These are phyloP conservation scores for barley (Hordeum vulgare) DNA, from an alignment of 176 grass and related monocot genomes.

Conservation along the genomic window DNA sequence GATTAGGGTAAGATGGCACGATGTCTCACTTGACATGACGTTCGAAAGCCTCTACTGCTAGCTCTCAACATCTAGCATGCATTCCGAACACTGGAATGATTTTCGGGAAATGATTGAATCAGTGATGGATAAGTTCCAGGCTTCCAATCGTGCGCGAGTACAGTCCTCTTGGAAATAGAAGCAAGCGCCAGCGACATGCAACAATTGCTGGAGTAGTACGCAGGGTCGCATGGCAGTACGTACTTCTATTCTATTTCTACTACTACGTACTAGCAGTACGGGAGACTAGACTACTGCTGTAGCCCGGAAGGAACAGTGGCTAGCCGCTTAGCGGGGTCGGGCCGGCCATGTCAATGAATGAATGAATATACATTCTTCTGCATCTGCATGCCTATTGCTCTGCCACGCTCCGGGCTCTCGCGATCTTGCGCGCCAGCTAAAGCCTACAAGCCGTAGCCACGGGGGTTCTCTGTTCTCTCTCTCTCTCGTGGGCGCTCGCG, in stretches of 20 bases:
- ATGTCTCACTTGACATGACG: background rate
- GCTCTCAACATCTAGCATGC: background rate
- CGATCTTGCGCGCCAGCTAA: slow-evolving; percentile 5
- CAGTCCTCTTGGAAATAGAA: slow-evolving; percentile 27
- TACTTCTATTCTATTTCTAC: slow-evolving; percentile 23
- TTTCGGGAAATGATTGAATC: background rate
- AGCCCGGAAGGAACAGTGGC: slow-evolving; percentile 17
- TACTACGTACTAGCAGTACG: no score
- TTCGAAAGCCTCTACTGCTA: background rate
- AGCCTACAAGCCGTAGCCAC: slow-evolving; percentile 9
- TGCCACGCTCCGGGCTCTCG: background rate
- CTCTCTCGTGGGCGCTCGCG: background rate
- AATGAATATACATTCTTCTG: background rate
- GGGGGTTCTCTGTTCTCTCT: background rate
- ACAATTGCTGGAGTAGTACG: background rate
- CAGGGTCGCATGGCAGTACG: background rate
- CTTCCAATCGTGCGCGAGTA: slow-evolving; percentile 8
- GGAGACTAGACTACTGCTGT: no score
- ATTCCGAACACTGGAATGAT: background rate
- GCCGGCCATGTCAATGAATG: background rate
- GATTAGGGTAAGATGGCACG: background rate
- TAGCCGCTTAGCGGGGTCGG: slow-evolving; percentile 6
- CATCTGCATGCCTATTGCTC: slow-evolving; percentile 22
- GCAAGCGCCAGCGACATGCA: background rate
- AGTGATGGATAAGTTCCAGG: background rate